Percentiles rank a stretch among this genome's conserved stretches.
These are phyloP conservation scores for Stemphylium vesicarium DNA, from an alignment of 2,329 filamentous ascomycete species.

Conservation along the genomic window DNA sequence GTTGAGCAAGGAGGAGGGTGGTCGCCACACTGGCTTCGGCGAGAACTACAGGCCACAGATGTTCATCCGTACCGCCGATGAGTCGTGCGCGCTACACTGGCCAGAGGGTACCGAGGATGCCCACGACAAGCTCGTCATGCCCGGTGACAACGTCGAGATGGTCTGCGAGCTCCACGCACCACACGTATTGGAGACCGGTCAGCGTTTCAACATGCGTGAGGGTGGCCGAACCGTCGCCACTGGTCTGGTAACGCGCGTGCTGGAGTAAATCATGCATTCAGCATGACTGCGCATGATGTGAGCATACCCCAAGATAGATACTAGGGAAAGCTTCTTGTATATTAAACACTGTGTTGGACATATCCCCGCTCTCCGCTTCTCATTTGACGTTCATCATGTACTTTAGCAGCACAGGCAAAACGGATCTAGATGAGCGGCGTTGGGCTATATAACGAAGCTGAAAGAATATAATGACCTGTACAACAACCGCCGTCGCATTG, in stretches of 20 bases:
- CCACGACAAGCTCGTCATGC: slow-evolving; percentile 85
- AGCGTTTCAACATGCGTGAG: slow-evolving; percentile 98
- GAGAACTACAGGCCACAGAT: slow-evolving; percentile 97
- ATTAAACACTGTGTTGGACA: slow-evolving; percentile 25
- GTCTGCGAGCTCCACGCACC: slow-evolving; percentile 83
- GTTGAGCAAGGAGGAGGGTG: slow-evolving; percentile 96
- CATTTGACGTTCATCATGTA: slow-evolving; percentile 31
- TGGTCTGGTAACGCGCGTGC: slow-evolving; percentile 48
- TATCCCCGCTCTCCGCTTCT: slow-evolving; percentile 36
- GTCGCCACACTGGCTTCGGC: slow-evolving; percentile 93
- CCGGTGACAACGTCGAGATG: slow-evolving; percentile 99
- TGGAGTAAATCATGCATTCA: slow-evolving; percentile 34
- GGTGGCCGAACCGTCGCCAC: slow-evolving; percentile 70
- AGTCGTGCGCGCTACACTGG: slow-evolving; percentile 79
- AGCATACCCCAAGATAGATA: slow-evolving; percentile 16
- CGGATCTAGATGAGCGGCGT: slow-evolving; percentile 30
- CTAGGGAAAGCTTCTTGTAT: slow-evolving; percentile 27
- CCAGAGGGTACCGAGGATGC: slow-evolving; percentile 80
- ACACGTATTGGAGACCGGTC: slow-evolving; percentile 85
- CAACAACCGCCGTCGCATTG: not conserved
- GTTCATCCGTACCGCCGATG: slow-evolving; percentile 88
- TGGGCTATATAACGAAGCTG: slow-evolving; percentile 22
- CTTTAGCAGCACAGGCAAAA: slow-evolving; percentile 32
- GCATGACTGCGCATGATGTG: not conserved
- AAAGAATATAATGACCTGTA: slow-evolving; percentile 28